A percentile compares a stretch with the other conserved stretches of the same genome.
phyloP scores from a whole-genome alignment of 192 early-diverging fungal species.

The Coemansia sp. region DNA sequence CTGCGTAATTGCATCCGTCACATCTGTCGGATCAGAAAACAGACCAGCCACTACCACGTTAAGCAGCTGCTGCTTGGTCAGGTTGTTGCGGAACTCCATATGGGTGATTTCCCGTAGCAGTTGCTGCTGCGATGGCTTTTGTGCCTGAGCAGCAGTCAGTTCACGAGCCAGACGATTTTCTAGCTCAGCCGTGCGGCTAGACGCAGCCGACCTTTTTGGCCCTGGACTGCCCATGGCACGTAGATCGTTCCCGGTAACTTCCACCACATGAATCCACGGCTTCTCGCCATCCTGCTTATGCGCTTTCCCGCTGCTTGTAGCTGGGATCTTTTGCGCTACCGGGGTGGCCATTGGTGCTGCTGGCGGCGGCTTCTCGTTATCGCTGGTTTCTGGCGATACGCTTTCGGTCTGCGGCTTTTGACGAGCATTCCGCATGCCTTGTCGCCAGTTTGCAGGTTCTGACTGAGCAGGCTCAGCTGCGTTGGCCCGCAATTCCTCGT shows the following conservation, averaged over 20 bases:
- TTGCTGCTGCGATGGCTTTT: conserved; percentile 39
- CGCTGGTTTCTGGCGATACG: not conserved
- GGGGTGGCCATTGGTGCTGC: conserved; percentile 41
- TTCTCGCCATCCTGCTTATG: conserved; percentile 18
- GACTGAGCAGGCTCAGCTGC: conserved; percentile 11
- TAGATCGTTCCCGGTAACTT: conserved; percentile 35
- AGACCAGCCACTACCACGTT: conserved; percentile 63
- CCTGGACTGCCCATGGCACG: conserved; percentile 45
- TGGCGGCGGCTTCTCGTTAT: conserved; percentile 9
- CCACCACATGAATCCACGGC: conserved; percentile 50
- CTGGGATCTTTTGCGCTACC: conserved; percentile 32
- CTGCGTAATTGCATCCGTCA: conserved; percentile 17
- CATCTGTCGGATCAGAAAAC: conserved; percentile 20
- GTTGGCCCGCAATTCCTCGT: conserved; percentile 38
- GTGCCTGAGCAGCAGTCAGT: conserved; percentile 16
- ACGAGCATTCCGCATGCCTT: conserved; percentile 29
- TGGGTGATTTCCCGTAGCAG: conserved; percentile 81
- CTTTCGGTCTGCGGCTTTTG: not conserved
- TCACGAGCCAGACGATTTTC: conserved; percentile 29
- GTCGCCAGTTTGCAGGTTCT: conserved; percentile 8
- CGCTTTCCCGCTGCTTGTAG: conserved; percentile 21
- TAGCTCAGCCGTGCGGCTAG: conserved; percentile 29
- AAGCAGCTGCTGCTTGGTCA: conserved; percentile 76
- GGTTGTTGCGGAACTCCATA: conserved; percentile 77
- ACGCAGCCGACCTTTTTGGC: conserved; percentile 11